Evolutionary conservation across 495 filamentous ascomycete species (phyloP).

Genomic region (Physcia stellaris): DNA sequence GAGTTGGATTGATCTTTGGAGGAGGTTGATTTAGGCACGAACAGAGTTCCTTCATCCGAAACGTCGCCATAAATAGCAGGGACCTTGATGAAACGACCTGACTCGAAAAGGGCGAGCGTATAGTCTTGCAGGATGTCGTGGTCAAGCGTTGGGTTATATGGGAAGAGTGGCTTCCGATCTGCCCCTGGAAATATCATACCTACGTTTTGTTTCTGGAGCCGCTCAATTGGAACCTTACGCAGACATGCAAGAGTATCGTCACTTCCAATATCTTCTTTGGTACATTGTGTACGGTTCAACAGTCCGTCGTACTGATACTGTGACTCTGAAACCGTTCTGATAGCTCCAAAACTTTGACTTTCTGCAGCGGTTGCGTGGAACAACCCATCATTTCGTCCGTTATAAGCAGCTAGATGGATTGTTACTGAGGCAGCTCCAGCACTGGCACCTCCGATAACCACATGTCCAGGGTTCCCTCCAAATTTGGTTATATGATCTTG

Average conservation of each 20-base stretch:
- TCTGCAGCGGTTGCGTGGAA: constrained; percentile 54
- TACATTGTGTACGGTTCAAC: constrained; percentile 40
- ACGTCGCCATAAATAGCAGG: constrained; percentile 58
- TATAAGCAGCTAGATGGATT: constrained; percentile 53
- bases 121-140: constrained; percentile 42
- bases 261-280: constrained; percentile 6
- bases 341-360: constrained; percentile 49
- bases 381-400: constrained; percentile 36
- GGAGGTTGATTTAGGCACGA: constrained; percentile 38
- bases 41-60: constrained; percentile 53
- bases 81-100: constrained; percentile 50
- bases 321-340: constrained; percentile 39
- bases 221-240: background rate
- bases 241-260: constrained; percentile 43
- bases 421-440: constrained; percentile 56
- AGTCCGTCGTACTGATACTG: constrained; percentile 56
- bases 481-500: constrained; percentile 51
- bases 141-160: constrained; percentile 48
- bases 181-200: constrained; percentile 36
- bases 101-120: constrained; percentile 42
- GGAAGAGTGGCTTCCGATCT: constrained; percentile 33
- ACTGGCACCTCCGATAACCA: constrained; percentile 59
- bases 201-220: constrained; percentile 1
- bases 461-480: constrained; percentile 57
- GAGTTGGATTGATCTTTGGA: constrained; percentile 29